phyloP scores from a whole-genome alignment of 768 basidiomycete species.

The Boletus subcaerulescens region DNA sequence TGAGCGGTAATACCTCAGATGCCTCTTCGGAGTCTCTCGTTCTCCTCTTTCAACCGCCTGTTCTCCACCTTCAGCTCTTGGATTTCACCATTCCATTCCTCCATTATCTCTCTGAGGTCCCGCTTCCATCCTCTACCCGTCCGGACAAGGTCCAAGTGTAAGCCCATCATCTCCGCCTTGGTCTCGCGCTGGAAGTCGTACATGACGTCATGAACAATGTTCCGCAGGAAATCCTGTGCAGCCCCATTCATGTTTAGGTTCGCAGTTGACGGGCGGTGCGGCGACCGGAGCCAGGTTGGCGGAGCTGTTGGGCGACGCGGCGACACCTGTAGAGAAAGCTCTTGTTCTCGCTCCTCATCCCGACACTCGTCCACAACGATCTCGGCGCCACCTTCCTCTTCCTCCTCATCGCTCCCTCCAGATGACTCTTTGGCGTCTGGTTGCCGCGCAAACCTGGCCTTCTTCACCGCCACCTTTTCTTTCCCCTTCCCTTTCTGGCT shows the following conservation, averaged over 20 bases:
- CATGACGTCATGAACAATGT: conserved; percentile 69
- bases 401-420: conserved; percentile 12
- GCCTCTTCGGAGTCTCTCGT: conserved; percentile 50
- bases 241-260: conserved; percentile 30
- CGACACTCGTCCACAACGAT: conserved; percentile 4
- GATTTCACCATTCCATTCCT: conserved; percentile 60
- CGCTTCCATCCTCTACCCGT: conserved; percentile 69
- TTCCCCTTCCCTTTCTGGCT: conserved; percentile 30
- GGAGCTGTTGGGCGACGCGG: conserved; percentile 44
- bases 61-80: conserved; percentile 43
- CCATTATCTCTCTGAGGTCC: conserved; percentile 60
- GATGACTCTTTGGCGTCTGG: conserved; percentile 27
- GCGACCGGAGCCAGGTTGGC: conserved; percentile 39
- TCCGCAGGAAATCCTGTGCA: conserved; percentile 57
- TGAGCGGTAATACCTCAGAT: conserved; percentile 21
- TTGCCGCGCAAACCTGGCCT: conserved; percentile 42
- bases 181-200: conserved; percentile 70
- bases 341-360: conserved; percentile 30
- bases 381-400: not conserved
- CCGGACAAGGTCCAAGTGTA: conserved; percentile 70
- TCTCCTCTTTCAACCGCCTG: conserved; percentile 61
- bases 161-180: conserved; percentile 66
- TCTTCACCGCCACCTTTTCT: conserved; percentile 34
- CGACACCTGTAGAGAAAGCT: conserved; percentile 55
- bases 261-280: conserved; percentile 30